Percentiles rank a stretch among this genome's conserved stretches.
These are phyloP conservation scores for Psilocybe subaeruginosa DNA, from an alignment of 768 basidiomycete species.

Conservation along the genomic window DNA sequence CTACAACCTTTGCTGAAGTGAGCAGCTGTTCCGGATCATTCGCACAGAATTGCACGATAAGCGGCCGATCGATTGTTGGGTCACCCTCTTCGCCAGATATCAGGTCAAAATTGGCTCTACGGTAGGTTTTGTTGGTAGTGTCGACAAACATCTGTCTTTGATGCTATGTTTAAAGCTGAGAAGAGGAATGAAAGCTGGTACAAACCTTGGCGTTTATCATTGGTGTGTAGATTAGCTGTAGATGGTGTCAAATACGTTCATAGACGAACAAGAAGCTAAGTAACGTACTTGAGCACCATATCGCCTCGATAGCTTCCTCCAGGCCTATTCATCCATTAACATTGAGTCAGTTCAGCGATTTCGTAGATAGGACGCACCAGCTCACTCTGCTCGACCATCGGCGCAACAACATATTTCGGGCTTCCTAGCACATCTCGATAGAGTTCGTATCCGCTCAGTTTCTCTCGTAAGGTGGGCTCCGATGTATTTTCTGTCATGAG, in stretches of 20 bases:
- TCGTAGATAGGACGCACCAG: slow-evolving; percentile 58
- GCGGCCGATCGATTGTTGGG: slow-evolving; percentile 70
- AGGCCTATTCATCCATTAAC: slow-evolving; percentile 59
- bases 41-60: slow-evolving; percentile 93
- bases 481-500: slow-evolving; percentile 14
- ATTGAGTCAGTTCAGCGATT: slow-evolving; percentile 1
- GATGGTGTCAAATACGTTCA: neutral
- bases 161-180: slow-evolving; percentile 1
- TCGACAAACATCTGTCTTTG: slow-evolving; percentile 63
- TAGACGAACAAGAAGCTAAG: neutral
- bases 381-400: slow-evolving; percentile 99
- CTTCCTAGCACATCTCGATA: slow-evolving; percentile 78
- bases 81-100: slow-evolving; percentile 82
- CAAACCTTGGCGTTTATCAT: slow-evolving; percentile 95
- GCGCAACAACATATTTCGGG: slow-evolving; percentile 90
- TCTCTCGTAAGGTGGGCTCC: slow-evolving; percentile 26
- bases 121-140: slow-evolving; percentile 52
- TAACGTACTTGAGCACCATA: slow-evolving; percentile 76
- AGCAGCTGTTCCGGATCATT: slow-evolving; percentile 85
- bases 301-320: slow-evolving; percentile 80
- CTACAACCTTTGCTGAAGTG: slow-evolving; percentile 74
- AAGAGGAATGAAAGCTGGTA: neutral
- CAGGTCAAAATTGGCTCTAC: slow-evolving; percentile 70
- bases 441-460: slow-evolving; percentile 81
- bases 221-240: slow-evolving; percentile 88